A percentile compares a stretch with the other conserved stretches of the same genome.
Conservation (phyloP, 2,329 filamentous ascomycete species). For the Pseudopyricularia cyperi region DNA sequence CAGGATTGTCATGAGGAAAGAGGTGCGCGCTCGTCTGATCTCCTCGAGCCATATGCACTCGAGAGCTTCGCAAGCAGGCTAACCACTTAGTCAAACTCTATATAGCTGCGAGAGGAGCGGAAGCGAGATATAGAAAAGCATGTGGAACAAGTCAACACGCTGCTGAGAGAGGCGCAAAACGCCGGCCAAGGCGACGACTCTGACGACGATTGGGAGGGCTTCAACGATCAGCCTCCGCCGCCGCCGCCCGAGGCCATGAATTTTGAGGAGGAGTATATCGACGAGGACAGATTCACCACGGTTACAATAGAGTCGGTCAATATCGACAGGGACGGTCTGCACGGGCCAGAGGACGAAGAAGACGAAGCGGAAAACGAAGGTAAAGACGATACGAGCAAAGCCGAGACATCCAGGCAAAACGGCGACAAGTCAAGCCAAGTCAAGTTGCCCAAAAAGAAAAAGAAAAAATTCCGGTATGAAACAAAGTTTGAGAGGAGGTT, state of each 20-base stretch:
- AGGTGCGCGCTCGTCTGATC: constrained; percentile 29
- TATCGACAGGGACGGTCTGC: constrained; percentile 60
- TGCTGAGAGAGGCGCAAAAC: constrained; percentile 50
- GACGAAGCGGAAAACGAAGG: constrained; percentile 18
- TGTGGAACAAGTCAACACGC: constrained; percentile 59
- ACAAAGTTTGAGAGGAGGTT: constrained; percentile 73
- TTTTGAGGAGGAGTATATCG: constrained; percentile 86
- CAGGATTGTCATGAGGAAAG: constrained; percentile 57
- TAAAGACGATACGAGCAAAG: constrained; percentile 19
- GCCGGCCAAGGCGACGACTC: constrained; percentile 29
- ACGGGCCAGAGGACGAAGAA: constrained; percentile 35
- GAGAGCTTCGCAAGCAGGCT: not conserved
- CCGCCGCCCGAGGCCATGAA: constrained; percentile 42
- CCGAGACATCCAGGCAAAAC: constrained; percentile 20
- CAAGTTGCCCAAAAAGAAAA: constrained; percentile 60
- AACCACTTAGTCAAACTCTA: not conserved
- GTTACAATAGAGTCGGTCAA: constrained; percentile 87
- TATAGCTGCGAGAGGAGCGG: constrained; percentile 69
- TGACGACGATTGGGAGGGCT: constrained; percentile 51
- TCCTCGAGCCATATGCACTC: not conserved
- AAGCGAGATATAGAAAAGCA: constrained; percentile 72
- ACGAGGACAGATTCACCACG: constrained; percentile 91
- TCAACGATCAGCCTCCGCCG: constrained; percentile 35
- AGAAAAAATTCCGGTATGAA: constrained; percentile 88
- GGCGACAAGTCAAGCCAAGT: constrained; percentile 28